Percentiles rank a stretch among this genome's conserved stretches.
Evolutionary conservation across 2,329 filamentous ascomycete species (phyloP).

Genomic region (Cercospora sp.): DNA sequence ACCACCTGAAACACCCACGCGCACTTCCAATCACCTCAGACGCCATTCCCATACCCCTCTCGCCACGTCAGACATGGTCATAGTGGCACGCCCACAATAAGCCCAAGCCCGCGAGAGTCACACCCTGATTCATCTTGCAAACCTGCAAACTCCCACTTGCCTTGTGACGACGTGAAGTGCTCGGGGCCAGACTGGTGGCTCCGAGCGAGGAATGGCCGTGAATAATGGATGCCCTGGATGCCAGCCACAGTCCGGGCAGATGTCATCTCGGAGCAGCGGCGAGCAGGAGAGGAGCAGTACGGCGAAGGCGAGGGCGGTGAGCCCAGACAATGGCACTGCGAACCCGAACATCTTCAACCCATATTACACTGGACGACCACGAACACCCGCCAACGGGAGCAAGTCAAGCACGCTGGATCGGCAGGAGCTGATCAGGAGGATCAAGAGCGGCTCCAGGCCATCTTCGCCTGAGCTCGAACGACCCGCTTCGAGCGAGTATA

Average conservation of each 20-base stretch:
- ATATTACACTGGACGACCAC: slow-evolving; percentile 39
- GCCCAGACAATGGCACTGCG: slow-evolving; percentile 23
- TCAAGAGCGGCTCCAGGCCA: slow-evolving; percentile 60
- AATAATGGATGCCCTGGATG: slow-evolving; percentile 26
- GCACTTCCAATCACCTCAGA: slow-evolving; percentile 10
- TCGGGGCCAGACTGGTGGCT: slow-evolving; percentile 29
- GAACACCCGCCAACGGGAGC: slow-evolving; percentile 34
- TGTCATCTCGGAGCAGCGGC: slow-evolving; percentile 5
- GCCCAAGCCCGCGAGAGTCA: neutral
- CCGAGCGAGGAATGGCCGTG: slow-evolving; percentile 30
- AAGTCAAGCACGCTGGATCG: slow-evolving; percentile 54
- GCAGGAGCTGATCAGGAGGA: slow-evolving; percentile 75
- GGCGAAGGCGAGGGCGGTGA: slow-evolving; percentile 20
- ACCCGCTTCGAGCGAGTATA: slow-evolving; percentile 29
- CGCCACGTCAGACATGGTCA: slow-evolving; percentile 6
- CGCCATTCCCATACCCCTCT: slow-evolving; percentile 10
- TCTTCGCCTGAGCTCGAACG: slow-evolving; percentile 31
- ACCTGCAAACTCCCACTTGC: neutral
- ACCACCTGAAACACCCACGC: slow-evolving; percentile 22
- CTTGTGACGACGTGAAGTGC: slow-evolving; percentile 10
- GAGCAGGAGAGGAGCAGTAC: slow-evolving; percentile 16
- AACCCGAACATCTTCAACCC: slow-evolving; percentile 39
- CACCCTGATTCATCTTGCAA: neutral
- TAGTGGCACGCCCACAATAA: neutral
- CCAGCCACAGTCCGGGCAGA: slow-evolving; percentile 23